Percentiles rank a stretch among this genome's conserved stretches.
phyloP scores from a whole-genome alignment of 1,284 basidiomycete genomes.

The Flammula alnicola region DNA sequence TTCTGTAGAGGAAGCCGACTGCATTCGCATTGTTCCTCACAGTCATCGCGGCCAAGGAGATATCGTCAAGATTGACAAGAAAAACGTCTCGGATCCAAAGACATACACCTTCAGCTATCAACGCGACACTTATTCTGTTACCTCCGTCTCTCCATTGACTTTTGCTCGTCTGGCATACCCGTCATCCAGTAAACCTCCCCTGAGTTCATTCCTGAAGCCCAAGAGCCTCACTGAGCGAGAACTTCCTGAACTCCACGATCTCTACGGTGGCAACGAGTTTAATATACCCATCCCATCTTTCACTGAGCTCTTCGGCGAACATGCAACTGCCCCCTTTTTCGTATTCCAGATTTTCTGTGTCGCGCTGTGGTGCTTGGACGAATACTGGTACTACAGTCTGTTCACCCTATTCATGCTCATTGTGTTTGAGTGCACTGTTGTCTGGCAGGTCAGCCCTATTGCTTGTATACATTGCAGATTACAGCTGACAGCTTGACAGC shows the following conservation, averaged over 20 bases:
- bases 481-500: constrained; percentile 47
- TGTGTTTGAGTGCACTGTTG: constrained; percentile 96
- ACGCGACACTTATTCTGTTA: constrained; percentile 90
- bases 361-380: constrained; percentile 93
- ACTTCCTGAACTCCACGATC: constrained; percentile 52
- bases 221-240: constrained; percentile 45
- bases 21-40: constrained; percentile 85
- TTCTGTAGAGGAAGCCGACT: constrained; percentile 75
- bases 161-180: constrained; percentile 93
- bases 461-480: background rate
- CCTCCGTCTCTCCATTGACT: constrained; percentile 57
- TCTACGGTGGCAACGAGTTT: constrained; percentile 93
- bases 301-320: constrained; percentile 86
- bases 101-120: constrained; percentile 94
- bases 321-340: constrained; percentile 91
- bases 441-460: constrained; percentile 79
- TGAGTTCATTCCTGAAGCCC: constrained; percentile 71
- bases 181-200: constrained; percentile 72
- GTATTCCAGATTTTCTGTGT: constrained; percentile 97
- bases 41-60: constrained; percentile 91
- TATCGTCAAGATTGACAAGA: constrained; percentile 81
- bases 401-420: constrained; percentile 98
- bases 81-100: constrained; percentile 54
- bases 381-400: constrained; percentile 97
- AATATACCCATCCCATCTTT: constrained; percentile 95